A percentile compares a stretch with the other conserved stretches of the same genome.
phyloP scores from a whole-genome alignment of 257 asterid species.

The Plectranthus barbatus region DNA sequence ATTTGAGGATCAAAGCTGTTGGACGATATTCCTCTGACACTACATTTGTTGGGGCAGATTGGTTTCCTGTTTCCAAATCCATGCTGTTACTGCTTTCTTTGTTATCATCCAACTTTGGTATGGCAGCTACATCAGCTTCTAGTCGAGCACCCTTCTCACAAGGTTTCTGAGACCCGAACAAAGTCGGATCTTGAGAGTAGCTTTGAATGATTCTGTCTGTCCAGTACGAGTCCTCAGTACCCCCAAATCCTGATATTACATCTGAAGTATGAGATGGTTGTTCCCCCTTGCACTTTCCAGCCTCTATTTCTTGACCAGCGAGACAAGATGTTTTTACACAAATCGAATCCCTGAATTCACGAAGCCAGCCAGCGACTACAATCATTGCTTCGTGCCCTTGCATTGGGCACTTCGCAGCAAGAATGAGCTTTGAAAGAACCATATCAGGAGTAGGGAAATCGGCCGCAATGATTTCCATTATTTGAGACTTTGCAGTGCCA shows the following conservation, averaged over 20 bases:
- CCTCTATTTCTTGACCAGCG: neutral
- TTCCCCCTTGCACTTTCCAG: constrained; percentile 9
- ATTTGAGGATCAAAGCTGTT: constrained; percentile 49
- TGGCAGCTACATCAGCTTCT: constrained; percentile 12
- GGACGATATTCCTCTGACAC: constrained; percentile 30
- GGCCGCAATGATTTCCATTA: constrained; percentile 14
- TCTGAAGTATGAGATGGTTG: constrained; percentile 17
- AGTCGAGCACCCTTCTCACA: constrained; percentile 14
- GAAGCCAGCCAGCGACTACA: constrained; percentile 32
- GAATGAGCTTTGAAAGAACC: constrained; percentile 40
- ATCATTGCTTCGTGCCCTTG: constrained; percentile 20
- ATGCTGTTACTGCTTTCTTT: constrained; percentile 11
- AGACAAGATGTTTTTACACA: constrained; percentile 19
- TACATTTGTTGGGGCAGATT: constrained; percentile 11
- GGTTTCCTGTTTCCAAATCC: constrained; percentile 17
- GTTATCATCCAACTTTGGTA: constrained; percentile 8
- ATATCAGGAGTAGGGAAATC: constrained; percentile 32
- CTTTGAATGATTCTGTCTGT: constrained; percentile 45
- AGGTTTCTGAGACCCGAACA: constrained; percentile 20
- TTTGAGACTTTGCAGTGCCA: constrained; percentile 15
- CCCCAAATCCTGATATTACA: constrained; percentile 20
- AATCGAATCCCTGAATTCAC: constrained; percentile 36
- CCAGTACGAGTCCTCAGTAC: constrained; percentile 57
- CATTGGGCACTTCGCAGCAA: constrained; percentile 49
- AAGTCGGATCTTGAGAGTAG: constrained; percentile 27